Percentiles rank a stretch among this genome's conserved stretches.
phyloP scores from a whole-genome alignment of 179 eudicot genomes.

The Spinacia oleracea region DNA sequence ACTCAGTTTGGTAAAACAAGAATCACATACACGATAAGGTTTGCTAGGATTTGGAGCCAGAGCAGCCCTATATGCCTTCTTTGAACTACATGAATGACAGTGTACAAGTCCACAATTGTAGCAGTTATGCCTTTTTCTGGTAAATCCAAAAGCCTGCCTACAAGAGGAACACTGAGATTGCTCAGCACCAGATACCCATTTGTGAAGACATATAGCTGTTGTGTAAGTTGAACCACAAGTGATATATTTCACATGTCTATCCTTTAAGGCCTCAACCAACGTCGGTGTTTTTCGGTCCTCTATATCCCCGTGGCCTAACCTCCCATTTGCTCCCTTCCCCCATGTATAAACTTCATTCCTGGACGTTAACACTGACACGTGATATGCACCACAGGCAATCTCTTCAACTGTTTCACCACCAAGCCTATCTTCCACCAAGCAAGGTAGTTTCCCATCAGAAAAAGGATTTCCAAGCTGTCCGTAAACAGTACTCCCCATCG shows the following conservation, averaged over 20 bases:
- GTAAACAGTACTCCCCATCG: conserved; percentile 94
- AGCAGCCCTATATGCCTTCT: conserved; percentile 77
- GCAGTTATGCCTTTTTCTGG: conserved; percentile 89
- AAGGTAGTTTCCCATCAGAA: conserved; percentile 81
- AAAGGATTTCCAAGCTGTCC: conserved; percentile 83
- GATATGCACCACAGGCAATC: conserved; percentile 84
- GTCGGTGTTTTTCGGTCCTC: conserved; percentile 86
- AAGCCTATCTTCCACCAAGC: conserved; percentile 78
- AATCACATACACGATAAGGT: conserved; percentile 89
- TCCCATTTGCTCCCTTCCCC: conserved; percentile 97
- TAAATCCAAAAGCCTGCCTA: conserved; percentile 87
- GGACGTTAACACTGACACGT: conserved; percentile 79
- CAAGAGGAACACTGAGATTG: conserved; percentile 93
- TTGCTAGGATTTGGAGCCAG: conserved; percentile 81
- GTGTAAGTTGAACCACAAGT: conserved; percentile 85
- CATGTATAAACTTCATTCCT: conserved; percentile 88
- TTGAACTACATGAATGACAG: conserved; percentile 89
- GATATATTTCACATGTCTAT: conserved; percentile 73
- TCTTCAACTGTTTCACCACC: conserved; percentile 64
- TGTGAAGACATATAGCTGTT: conserved; percentile 85
- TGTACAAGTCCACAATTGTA: conserved; percentile 96
- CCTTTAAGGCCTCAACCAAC: conserved; percentile 76
- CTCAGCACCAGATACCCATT: conserved; percentile 95
- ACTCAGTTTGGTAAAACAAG: conserved; percentile 70
- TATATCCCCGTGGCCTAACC: conserved; percentile 86